Evolutionary conservation across 768 basidiomycete species (phyloP), one percentile per base, ranked within the genome.

Genomic region (Collybia nuda): DNA sequence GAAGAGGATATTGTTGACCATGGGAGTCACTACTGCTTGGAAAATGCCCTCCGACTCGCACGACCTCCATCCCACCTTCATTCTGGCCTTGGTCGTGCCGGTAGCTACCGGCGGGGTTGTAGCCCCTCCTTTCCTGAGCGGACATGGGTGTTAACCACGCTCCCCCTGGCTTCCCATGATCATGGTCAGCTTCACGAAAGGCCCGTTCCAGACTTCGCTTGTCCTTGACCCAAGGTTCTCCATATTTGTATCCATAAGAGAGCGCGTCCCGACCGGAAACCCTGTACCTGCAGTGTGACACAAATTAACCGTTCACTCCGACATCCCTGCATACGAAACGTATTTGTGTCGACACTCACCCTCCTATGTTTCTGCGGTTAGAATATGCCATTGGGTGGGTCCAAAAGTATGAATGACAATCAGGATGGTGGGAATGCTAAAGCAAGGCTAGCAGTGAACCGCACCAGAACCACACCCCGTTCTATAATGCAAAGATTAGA

Each of bases 201-300:
- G 61, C 57, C 7, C 56, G 52, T 49, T 67, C 64, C 19, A 69
- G 51, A 14, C 56, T 58, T 15, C 65, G 64, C 24, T 63, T 63
- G 35, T 67, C 63, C 9, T 65, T 61, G 40, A 48, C 61, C 66
- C 67, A 69, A 0, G 62, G 52, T 21, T 65, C 57, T 9, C 65
- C 63, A 23, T 60, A 58, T 47, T 63, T 66, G 50, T 63, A 66
- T 3, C 65, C 66, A 48, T 68, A 66, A 3, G 65, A 55, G 36
- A 64, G 52, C 55, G 67, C 54, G 6, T 69, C 68, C 28, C 55
- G 55, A 12, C 58, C 50, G 6, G 58, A 53, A 11, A 59, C 35
- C 19, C 48, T 46, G 32, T 58, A 56, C 39, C 62, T 63, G 36
- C 32, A 46, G n/a, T n/a, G n/a, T 18, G 44, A 40, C n/a, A 8